These are phyloP conservation scores for Epithele typhae DNA, from an alignment of 768 basidiomycete species.

Conservation along the genomic window DNA sequence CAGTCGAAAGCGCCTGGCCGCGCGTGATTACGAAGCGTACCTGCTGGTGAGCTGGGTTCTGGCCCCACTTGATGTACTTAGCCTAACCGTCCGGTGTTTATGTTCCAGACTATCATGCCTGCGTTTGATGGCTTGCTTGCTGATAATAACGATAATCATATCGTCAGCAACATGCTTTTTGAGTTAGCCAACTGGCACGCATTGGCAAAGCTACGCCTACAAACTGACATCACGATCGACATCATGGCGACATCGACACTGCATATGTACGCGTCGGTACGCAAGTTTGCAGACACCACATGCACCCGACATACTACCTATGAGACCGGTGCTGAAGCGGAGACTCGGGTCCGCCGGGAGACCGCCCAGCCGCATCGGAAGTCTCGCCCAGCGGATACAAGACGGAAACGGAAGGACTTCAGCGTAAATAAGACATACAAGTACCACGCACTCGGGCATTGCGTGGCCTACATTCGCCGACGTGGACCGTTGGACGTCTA, in stretches of 20 bases:
- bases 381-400: neutral
- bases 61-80: too few relatives aligned
- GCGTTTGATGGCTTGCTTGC: constrained; percentile 32
- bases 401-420: neutral
- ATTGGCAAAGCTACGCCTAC: constrained; percentile 36
- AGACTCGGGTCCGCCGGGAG: neutral
- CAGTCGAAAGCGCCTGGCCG: constrained; percentile 24
- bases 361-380: neutral
- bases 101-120: constrained; percentile 24
- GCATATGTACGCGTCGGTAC: neutral
- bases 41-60: constrained; percentile 27
- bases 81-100: too few relatives aligned
- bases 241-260: constrained; percentile 12
- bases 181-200: constrained; percentile 33
- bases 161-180: constrained; percentile 32
- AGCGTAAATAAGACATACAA: constrained; percentile 16
- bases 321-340: constrained; percentile 1
- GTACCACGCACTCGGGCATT: constrained; percentile 7
- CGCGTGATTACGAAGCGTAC: constrained; percentile 27
- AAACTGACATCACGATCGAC: constrained; percentile 30
- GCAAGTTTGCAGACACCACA: neutral
- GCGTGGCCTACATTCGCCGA: neutral
- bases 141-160: constrained; percentile 11
- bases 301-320: neutral
- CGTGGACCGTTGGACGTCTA: constrained; percentile 8